phyloP scores from a whole-genome alignment of 345 rosid genomes.

The Rhizophora apiculata region DNA sequence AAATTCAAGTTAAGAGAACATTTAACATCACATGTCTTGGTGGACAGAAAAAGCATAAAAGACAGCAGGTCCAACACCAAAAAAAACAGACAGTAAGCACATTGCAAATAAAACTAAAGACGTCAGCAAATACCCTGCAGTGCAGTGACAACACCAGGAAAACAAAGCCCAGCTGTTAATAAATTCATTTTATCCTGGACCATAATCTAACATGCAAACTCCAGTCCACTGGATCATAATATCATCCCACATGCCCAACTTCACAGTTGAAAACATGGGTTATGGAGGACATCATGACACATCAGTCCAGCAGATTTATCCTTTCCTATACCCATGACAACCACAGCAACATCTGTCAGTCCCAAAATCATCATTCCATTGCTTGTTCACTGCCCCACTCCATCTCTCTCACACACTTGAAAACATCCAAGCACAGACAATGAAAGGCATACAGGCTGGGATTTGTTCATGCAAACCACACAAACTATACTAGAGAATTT shows the following conservation, averaged over 20 bases:
- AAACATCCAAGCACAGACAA: background rate
- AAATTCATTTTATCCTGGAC: background rate
- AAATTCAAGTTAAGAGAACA: background rate
- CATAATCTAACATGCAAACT: too few species aligned
- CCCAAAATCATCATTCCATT: too few species aligned
- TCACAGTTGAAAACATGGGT: background rate
- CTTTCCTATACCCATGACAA: background rate
- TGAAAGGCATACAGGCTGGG: background rate
- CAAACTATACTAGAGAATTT: constrained; percentile 30
- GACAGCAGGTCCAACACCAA: too few species aligned
- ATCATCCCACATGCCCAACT: background rate
- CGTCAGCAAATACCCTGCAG: background rate
- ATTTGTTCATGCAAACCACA: background rate
- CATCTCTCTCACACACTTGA: too few species aligned
- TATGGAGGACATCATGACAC: background rate
- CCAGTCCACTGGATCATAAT: background rate
- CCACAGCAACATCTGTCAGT: background rate
- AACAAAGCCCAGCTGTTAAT: background rate
- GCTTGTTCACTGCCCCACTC: too few species aligned
- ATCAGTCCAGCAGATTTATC: background rate
- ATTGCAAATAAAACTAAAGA: background rate
- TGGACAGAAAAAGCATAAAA: too few species aligned
- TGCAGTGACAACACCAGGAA: background rate
- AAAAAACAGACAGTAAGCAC: background rate
- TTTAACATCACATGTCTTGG: background rate